Evolutionary conservation across 2,329 filamentous ascomycete genomes (phyloP).

Genomic region (Diaporthe sp.): DNA sequence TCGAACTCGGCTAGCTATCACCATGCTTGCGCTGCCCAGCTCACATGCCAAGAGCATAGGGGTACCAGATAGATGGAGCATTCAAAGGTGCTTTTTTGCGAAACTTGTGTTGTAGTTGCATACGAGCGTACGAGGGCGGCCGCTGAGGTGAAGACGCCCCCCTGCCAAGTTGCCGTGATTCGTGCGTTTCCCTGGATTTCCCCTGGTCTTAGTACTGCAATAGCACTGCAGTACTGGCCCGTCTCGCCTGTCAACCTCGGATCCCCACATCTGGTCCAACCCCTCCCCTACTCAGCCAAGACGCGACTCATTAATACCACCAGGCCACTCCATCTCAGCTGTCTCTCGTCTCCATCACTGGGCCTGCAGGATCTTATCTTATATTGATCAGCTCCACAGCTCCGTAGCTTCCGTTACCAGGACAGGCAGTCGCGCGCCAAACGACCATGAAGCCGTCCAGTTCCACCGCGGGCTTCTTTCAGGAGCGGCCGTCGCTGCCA

Average conservation of each 20-base stretch:
- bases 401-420: neutral
- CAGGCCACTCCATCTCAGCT: neutral
- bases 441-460: constrained; percentile 58
- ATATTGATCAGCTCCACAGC: neutral
- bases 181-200: constrained; percentile 1
- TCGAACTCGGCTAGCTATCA: neutral
- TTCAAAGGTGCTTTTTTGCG: neutral
- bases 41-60: constrained; percentile 3
- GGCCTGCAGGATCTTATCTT: constrained; percentile 13
- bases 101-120: constrained; percentile 1
- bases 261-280: neutral
- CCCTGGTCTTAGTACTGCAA: constrained; percentile 4
- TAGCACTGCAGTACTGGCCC: neutral
- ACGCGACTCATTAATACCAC: neutral
- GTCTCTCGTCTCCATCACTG: neutral
- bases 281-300: neutral
- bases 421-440: neutral
- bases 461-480: constrained; percentile 68
- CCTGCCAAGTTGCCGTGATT: constrained; percentile 21
- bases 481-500: constrained; percentile 62
- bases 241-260: constrained; percentile 10
- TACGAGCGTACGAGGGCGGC: neutral
- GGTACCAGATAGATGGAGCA: constrained; percentile 7
- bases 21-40: neutral
- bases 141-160: neutral